Base-by-base conservation (phyloP, 257 asterid species). In the Schizonepeta tenuifolia region DNA sequence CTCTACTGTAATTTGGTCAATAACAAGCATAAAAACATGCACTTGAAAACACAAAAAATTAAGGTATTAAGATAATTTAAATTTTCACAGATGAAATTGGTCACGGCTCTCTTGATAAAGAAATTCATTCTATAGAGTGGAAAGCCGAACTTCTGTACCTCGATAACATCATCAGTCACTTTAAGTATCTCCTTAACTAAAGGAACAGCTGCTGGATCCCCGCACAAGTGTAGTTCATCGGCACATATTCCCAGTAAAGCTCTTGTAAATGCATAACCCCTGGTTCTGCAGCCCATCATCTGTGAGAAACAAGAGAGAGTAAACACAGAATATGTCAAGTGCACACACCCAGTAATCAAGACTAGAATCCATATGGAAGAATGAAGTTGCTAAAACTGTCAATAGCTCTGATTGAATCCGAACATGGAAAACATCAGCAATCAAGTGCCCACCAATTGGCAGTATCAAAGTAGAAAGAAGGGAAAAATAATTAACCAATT, bases 121-220 rank as follows among this genome's bases (percentile, higher is more conserved):
- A 51, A 75, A 63, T 67, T 56, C 33, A 57, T 40, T 59, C 5
- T 62, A 44, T 44, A 51, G 24, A 22, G 51, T 40, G 28, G 71
- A 77, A 72, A 50, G 66, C 17, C 21, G 65, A 55, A 57, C 50
- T 7, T 40, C 55, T 22, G 44, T 88, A 88, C 97, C 92, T 81
- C 71, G 62, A 94, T 77, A 73, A 64, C 79, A 74, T 94, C 99
- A 60, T 79, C 92, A 46, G 99, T 94, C 76, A 85, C 92, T 88
- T 89, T 88, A 78, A 94, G 97, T 71, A 94, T 82, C 77, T 89
- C 93, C 78, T 89, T 80, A 53, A 94, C 81, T 70, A 94, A 78
- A 78, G 98, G 95, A 86, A 94, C 96, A 61, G 90, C 96, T 58
- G 97, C 97, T 15, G 98, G 80, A 83, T 94, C 99, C 72, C 99